A percentile compares a stretch with the other conserved stretches of the same genome.
Evolutionary conservation across 371 early-diverging fungal genomes (phyloP).

Genomic region (Syncephalastrum contaminatum): DNA sequence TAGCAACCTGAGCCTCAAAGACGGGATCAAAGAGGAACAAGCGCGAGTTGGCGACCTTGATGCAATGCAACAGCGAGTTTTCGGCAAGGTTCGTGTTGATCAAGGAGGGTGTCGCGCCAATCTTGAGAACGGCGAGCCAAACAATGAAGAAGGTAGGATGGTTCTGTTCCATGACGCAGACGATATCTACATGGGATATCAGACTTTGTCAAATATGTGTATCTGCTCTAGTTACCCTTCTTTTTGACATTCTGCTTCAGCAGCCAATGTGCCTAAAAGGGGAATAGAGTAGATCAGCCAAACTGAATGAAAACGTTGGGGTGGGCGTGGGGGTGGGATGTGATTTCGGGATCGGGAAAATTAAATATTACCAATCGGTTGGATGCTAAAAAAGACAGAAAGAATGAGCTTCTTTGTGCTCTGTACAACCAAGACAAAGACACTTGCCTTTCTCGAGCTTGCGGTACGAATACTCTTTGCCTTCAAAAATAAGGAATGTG

Average conservation of each 20-base stretch:
- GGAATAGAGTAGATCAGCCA: background rate
- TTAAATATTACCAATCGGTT: slow-evolving; percentile 16
- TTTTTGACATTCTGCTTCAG: slow-evolving; percentile 21
- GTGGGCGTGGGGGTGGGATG: too few relatives aligned
- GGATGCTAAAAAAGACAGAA: slow-evolving; percentile 11
- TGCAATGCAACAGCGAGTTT: slow-evolving; percentile 29
- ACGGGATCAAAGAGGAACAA: slow-evolving; percentile 31
- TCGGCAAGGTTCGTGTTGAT: slow-evolving; percentile 35
- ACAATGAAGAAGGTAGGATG: slow-evolving; percentile 32
- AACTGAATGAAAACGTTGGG: background rate
- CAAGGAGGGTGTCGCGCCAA: slow-evolving; percentile 31
- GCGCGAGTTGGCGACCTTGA: slow-evolving; percentile 25
- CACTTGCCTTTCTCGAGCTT: slow-evolving; percentile 27
- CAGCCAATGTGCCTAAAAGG: slow-evolving; percentile 26
- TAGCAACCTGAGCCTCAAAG: slow-evolving; percentile 22
- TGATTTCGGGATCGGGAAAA: too few relatives aligned
- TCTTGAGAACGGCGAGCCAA: slow-evolving; percentile 29
- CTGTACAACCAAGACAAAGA: slow-evolving; percentile 1
- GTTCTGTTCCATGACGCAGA: slow-evolving; percentile 38
- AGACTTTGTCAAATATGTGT: too few relatives aligned
- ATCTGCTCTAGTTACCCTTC: slow-evolving; percentile 11
- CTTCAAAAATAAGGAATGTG: slow-evolving; percentile 28
- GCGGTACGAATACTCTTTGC: slow-evolving; percentile 26
- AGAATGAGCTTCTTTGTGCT: slow-evolving; percentile 3
- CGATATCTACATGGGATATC: slow-evolving; percentile 22